Base-by-base conservation (phyloP, 2,329 filamentous ascomycete genomes). In the Thelonectria rubi region DNA sequence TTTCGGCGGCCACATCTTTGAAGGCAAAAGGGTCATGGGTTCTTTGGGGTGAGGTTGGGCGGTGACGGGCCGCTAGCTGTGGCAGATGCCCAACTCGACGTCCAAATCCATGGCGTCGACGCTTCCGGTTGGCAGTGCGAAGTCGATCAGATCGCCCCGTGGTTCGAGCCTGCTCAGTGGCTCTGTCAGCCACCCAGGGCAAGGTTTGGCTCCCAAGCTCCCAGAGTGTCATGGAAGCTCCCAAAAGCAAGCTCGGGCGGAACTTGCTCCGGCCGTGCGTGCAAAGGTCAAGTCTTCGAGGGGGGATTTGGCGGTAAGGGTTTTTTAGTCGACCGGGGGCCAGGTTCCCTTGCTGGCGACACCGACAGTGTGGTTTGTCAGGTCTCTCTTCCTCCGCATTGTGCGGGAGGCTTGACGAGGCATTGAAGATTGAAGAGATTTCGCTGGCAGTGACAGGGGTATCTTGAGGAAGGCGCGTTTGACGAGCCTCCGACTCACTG, bases 81-180 rank as follows among this genome's bases (percentile, higher is more conserved):
- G 50, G 26, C 55, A 63, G 49, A 58, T 65, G 61, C 63, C 64
- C 63, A 60, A 63, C 63, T 50, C 11, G 46, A 49, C 24, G 20
- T 26, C 26, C n/a, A 24, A 49, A 8, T 49, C 24, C 46, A 65
- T 50, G 54, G 58, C 46, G 47, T 26, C 42, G 63, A 60, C 52
- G 61, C 45, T 69, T 63, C 60, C 50, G 58, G 60, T 60, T 60
- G 64, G 64, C 45, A 55, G 54, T 65, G 62, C 60, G 65, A 59
- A 51, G 50, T 48, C 51, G 48, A 68, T 60, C 56, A 55, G 61
- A 68, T 64, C 53, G 65, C 60, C 56, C 62, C 51, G 52, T 70
- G 64, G 69, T 66, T 60, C 60, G 62, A 64, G 69, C 59, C 47
- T 47, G 62, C 20, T 30, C 21, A 14, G 60, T 51, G 24, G 53